Evolutionary conservation across 2,329 filamentous ascomycete species (phyloP), one percentile per base, ranked within the genome.

Genomic region (Apiospora arundinis): DNA sequence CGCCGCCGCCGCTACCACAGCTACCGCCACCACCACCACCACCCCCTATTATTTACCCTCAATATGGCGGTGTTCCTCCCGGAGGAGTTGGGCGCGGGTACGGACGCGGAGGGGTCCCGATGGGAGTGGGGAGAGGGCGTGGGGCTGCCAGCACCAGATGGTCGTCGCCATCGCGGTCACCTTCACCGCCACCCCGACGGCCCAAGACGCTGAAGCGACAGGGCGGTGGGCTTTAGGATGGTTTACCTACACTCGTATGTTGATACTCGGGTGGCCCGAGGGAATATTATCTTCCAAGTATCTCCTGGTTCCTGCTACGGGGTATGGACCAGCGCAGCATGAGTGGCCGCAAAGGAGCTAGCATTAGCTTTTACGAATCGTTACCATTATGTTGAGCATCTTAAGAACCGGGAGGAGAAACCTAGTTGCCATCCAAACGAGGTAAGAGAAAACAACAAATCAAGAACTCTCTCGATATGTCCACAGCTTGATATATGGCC

Each of bases 171-270:
- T 63, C 56, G 32, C 32, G 56, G 21, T 63, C 56, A 40, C 56
- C 56, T 16, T 40, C 56, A 18, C 56, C 56, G 32, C 56, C 52
- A 16, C 28, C 28, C 9, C 28, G 16, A 18, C 52, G 52, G 28
- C 52, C 52, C 11, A 76, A 77, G 73, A 77, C 76, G 37, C 71
- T 73, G 32, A 77, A 73, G 65, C 70, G 74, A 18, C 72, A 72
- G 66, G 73, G 75, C 11, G 74, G 74, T 45, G 42, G 28, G 16
- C 18, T 32, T 60, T 28, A 16, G 12, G 16, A 16, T 6, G 2
- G 40, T 42, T 42, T 42, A 11, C 9, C 4, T 42, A 42, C 12
- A 5, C 40, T 2, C 8, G 40, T 42, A 42, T 14, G 40, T 42
- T 14, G 40, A 42, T 42, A 42, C 8, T 1, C 52, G 32, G 21